These are phyloP conservation scores for Daedaleopsis sinensis DNA, from an alignment of 768 basidiomycete species.

Conservation along the genomic window DNA sequence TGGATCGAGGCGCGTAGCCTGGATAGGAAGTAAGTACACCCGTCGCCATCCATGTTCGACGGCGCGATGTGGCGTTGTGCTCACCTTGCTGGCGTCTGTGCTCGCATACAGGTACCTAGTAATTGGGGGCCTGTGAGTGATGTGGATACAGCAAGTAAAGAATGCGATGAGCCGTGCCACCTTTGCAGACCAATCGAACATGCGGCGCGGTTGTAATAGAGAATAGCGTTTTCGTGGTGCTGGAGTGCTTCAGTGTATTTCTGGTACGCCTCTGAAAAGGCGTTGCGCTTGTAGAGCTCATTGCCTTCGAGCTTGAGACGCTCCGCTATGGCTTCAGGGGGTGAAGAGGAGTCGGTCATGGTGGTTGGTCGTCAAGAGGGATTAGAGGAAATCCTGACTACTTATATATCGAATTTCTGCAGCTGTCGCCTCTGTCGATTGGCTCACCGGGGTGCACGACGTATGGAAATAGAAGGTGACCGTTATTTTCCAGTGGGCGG, in stretches of 20 bases:
- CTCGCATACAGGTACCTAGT: conserved; percentile 17
- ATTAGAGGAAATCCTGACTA: too few relatives aligned
- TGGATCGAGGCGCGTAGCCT: conserved; percentile 23
- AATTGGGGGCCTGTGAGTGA: not conserved
- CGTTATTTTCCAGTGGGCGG: too few relatives aligned
- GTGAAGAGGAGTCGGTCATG: not conserved
- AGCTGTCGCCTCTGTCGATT: too few relatives aligned
- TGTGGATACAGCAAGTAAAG: not conserved
- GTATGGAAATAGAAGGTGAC: too few relatives aligned
- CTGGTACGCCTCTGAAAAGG: conserved; percentile 38
- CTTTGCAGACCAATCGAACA: conserved; percentile 38
- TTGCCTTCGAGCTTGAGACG: conserved; percentile 46
- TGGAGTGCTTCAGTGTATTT: conserved; percentile 48
- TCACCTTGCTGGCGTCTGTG: conserved; percentile 18
- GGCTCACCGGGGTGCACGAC: too few relatives aligned
- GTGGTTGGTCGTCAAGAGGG: too few relatives aligned
- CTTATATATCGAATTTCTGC: too few relatives aligned
- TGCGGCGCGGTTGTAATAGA: conserved; percentile 50
- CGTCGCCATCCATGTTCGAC: not conserved
- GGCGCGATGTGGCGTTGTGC: not conserved
- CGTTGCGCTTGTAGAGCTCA: conserved; percentile 35
- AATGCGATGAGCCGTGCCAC: conserved; percentile 8
- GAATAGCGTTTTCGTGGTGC: conserved; percentile 41
- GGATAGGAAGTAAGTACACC: not conserved
- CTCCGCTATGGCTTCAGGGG: not conserved